phyloP scores from a whole-genome alignment of 129 eudicot genomes.

The Lactuca saligna region DNA sequence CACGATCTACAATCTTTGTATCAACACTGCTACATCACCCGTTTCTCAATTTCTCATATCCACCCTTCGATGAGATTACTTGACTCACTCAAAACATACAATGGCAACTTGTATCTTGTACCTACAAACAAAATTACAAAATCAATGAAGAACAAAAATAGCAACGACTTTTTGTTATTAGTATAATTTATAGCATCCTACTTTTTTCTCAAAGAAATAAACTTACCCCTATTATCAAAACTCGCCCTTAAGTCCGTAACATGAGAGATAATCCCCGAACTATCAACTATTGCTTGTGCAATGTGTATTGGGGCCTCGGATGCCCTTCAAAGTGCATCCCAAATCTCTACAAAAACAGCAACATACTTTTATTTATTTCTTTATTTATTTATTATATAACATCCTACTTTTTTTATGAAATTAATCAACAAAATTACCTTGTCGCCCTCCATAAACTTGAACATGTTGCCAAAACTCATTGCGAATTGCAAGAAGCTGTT shows the following conservation, averaged over 20 bases:
- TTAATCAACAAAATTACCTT: neutral
- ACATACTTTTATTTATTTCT: neutral
- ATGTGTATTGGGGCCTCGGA: neutral
- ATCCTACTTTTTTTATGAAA: no score
- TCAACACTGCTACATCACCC: neutral
- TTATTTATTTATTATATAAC: no score
- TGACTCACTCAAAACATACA: conserved; percentile 19
- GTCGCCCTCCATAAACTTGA: neutral
- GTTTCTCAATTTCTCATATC: neutral
- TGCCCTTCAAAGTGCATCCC: conserved; percentile 13
- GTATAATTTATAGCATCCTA: neutral
- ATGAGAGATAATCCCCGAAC: neutral
- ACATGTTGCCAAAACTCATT: neutral
- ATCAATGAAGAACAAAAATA: neutral
- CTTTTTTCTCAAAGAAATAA: no score
- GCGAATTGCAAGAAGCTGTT: neutral
- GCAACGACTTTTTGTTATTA: neutral
- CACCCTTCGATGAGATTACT: neutral
- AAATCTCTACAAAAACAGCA: neutral
- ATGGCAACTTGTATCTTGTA: conserved; percentile 7
- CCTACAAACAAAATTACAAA: neutral
- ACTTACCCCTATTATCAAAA: neutral
- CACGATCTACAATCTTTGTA: neutral
- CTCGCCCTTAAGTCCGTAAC: neutral
- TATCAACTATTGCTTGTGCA: conserved; percentile 11